Base-by-base conservation (phyloP, 768 basidiomycete species). In the Pulveroboletus sp. region DNA sequence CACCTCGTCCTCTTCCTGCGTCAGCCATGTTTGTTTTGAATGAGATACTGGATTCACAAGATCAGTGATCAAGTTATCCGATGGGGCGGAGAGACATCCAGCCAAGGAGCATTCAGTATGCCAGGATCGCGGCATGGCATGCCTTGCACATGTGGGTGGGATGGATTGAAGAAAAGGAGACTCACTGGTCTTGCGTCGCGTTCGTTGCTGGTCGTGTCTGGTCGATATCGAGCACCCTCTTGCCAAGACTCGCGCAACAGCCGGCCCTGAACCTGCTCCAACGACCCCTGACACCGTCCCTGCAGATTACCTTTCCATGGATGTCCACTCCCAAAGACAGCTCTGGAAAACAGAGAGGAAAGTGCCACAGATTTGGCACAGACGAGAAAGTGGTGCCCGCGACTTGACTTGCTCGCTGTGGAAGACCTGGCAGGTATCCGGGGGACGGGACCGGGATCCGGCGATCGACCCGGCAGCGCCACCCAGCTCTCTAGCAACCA, bases 1-100 rank as follows among this genome's bases (percentile, higher is more conserved):
- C 92, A 67, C 94, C 93, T 63, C 94, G 88, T 70, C 89, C 89
- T 69, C 92, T 86, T 71, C 83, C 86, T 71, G 89, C 89, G 71
- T 93, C 91, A 76, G 91, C 89, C 89, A 92, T 92, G 38, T 60
- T 54, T 48, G 62, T 55, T 62, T 54, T 50, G 45, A 19, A 46
- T n/a, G 37, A 47, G 49, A 57, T 62, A 53, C 71, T 68, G 42
- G 30, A 43, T 49, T 43, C 35, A 37, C 34, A 43, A 50, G 67
- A 58, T 71, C 62, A 65, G 58, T 54, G 57, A 49, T 43, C 13
- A 44, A 57, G 68, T 71, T 73, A 83, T 81, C 81, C 68, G 59
- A 50, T 47, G 16, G 4, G 30, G 17, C 34, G 31, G 38, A n/a
- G n/a, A 34, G 42, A 57, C 73, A 85, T 84, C 83, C 83, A 83